These are phyloP conservation scores for Crithidia expoeki DNA, from an alignment of 208 protist species.

Conservation along the genomic window DNA sequence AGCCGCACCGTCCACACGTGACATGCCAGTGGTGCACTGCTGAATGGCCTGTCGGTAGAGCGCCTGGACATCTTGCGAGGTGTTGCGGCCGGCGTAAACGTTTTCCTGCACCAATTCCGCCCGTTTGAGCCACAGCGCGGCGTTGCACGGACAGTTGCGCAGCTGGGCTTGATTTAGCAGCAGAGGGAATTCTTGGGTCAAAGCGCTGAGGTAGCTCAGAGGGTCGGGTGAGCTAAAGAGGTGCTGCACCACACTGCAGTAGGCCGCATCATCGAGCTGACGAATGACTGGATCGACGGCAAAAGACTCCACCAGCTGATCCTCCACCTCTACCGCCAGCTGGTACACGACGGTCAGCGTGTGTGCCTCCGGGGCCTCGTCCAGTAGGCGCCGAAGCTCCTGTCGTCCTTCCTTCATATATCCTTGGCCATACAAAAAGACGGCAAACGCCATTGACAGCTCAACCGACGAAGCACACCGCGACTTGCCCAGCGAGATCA, in stretches of 20 bases:
- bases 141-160: slow-evolving; percentile 42
- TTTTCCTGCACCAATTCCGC: slow-evolving; percentile 70
- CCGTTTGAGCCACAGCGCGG: slow-evolving; percentile 77
- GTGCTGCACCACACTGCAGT: slow-evolving; percentile 23
- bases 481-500: slow-evolving; percentile 46
- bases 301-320: slow-evolving; percentile 78
- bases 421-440: slow-evolving; percentile 80
- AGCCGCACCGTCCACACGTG: slow-evolving; percentile 48
- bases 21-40: slow-evolving; percentile 61
- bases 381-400: slow-evolving; percentile 48
- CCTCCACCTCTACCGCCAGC: slow-evolving; percentile 68
- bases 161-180: slow-evolving; percentile 77
- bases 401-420: slow-evolving; percentile 48
- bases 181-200: slow-evolving; percentile 58
- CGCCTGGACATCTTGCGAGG: slow-evolving; percentile 36
- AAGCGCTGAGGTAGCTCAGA: slow-evolving; percentile 37
- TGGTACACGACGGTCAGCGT: slow-evolving; percentile 56
- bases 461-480: slow-evolving; percentile 60
- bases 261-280: slow-evolving; percentile 30
- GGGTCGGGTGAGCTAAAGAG: slow-evolving; percentile 47
- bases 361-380: slow-evolving; percentile 49
- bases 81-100: slow-evolving; percentile 35
- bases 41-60: slow-evolving; percentile 73
- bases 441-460: slow-evolving; percentile 50
- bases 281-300: slow-evolving; percentile 51